These are phyloP conservation scores for Nakazawaea molendinolei DNA, from an alignment of 805 yeast species.

Conservation along the genomic window DNA sequence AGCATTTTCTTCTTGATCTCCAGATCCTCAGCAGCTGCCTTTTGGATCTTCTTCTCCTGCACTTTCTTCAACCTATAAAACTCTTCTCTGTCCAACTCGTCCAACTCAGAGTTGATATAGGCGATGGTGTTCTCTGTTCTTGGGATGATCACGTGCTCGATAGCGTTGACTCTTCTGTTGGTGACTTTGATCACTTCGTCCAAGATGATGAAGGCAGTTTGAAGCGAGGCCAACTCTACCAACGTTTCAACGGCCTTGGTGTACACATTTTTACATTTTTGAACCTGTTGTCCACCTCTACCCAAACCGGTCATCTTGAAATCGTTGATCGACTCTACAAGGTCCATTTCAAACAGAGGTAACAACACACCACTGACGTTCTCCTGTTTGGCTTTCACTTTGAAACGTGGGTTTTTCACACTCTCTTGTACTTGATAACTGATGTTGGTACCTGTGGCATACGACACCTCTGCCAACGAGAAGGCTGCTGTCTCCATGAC, in stretches of 20 bases:
- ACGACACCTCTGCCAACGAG: conserved; percentile 93
- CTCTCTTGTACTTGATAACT: conserved; percentile 94
- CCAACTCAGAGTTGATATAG: conserved; percentile 91
- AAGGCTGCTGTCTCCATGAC: conserved; percentile 98
- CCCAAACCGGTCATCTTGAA: conserved; percentile 96
- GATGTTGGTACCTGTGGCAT: conserved; percentile 95
- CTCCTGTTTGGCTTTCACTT: conserved; percentile 87
- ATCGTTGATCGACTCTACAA: conserved; percentile 83
- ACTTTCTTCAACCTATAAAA: conserved; percentile 94
- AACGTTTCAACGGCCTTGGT: conserved; percentile 95
- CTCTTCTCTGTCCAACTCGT: conserved; percentile 97
- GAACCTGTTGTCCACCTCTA: conserved; percentile 97
- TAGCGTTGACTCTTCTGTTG: conserved; percentile 96
- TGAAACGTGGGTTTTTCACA: conserved; percentile 85
- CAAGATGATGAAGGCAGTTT: conserved; percentile 91
- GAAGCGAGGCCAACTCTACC: conserved; percentile 92
- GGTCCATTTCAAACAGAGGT: conserved; percentile 85
- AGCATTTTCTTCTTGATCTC: conserved; percentile 32
- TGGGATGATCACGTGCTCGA: conserved; percentile 96
- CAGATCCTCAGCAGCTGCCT: conserved; percentile 57
- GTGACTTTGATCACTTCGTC: conserved; percentile 98
- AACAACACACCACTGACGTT: conserved; percentile 93
- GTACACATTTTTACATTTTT: conserved; percentile 87
- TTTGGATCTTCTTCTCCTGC: conserved; percentile 87
- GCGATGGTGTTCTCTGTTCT: conserved; percentile 93